Conservation (phyloP, 345 rosid species). For the Laguncularia racemosa region DNA sequence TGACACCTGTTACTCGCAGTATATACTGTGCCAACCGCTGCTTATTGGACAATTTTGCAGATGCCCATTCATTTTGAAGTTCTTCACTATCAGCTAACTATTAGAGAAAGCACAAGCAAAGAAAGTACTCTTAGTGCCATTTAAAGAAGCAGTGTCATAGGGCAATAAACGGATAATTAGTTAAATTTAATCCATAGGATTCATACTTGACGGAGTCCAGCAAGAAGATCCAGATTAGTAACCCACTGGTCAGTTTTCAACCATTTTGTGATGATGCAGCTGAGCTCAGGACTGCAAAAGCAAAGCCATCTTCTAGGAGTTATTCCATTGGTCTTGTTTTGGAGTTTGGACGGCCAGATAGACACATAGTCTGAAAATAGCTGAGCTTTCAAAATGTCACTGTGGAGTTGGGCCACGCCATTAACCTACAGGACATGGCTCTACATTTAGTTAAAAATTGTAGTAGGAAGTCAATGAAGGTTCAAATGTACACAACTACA, state of each 20-base stretch:
- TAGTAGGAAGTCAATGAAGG: neutral
- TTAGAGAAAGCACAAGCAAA: constrained; percentile 21
- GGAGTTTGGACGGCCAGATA: constrained; percentile 88
- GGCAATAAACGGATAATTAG: neutral
- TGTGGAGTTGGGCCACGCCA: constrained; percentile 96
- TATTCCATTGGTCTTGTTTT: constrained; percentile 93
- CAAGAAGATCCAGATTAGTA: constrained; percentile 75
- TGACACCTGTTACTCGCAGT: constrained; percentile 67
- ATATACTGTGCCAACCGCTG: constrained; percentile 67
- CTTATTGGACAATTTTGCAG: constrained; percentile 91
- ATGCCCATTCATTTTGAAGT: constrained; percentile 82
- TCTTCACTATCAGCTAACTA: constrained; percentile 75
- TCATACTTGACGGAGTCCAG: constrained; percentile 72
- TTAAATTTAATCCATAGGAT: constrained; percentile 8
- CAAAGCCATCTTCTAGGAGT: constrained; percentile 97
- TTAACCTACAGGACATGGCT: constrained; percentile 53
- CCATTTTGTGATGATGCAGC: constrained; percentile 87
- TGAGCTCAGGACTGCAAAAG: constrained; percentile 95
- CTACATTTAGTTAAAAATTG: constrained; percentile 12
- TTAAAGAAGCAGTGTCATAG: constrained; percentile 1
- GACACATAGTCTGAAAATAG: constrained; percentile 89
- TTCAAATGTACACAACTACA: constrained; percentile 1
- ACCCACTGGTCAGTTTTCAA: constrained; percentile 87
- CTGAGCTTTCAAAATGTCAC: constrained; percentile 84
- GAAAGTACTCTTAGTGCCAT: constrained; percentile 7